Conservation (phyloP, 768 basidiomycete genomes). For the Russula sp. region DNA sequence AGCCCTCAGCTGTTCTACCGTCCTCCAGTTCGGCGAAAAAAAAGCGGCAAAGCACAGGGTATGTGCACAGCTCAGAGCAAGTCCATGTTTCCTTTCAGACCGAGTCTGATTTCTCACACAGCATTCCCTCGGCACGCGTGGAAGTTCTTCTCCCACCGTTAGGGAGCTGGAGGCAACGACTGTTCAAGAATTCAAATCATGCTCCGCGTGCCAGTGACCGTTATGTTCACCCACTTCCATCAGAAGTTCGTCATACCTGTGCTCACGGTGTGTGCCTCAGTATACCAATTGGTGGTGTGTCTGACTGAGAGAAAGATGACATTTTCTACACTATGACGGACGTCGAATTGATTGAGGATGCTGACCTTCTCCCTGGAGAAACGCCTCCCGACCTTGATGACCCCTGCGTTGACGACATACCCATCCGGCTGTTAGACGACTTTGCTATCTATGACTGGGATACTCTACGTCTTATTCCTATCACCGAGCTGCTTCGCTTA, state of each 20-base stretch:
- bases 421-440: conserved; percentile 49
- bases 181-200: not conserved
- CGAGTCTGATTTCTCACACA: not conserved
- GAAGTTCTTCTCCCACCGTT: conserved; percentile 14
- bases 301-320: not conserved
- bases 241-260: not conserved
- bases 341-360: not conserved
- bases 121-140: conserved; percentile 5
- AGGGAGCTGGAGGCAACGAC: conserved; percentile 16
- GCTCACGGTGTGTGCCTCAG: not conserved
- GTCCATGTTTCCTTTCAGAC: not conserved
- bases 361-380: conserved; percentile 4
- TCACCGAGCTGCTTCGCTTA: conserved; percentile 36
- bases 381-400: not conserved
- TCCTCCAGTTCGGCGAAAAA: not conserved
- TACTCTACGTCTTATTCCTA: conserved; percentile 36
- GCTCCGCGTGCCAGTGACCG: not conserved
- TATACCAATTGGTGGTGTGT: not conserved
- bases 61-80: conserved; percentile 30
- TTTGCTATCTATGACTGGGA: conserved; percentile 47
- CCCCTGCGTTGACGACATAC: conserved; percentile 36
- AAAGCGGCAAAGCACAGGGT: not conserved
- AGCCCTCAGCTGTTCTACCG: not conserved
- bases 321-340: not conserved
- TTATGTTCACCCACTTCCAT: not conserved